Evolutionary conservation across 108 stramenopile genomes (phyloP), one percentile per base, ranked within the genome.

Genomic region (Skeletonema marinoi): DNA sequence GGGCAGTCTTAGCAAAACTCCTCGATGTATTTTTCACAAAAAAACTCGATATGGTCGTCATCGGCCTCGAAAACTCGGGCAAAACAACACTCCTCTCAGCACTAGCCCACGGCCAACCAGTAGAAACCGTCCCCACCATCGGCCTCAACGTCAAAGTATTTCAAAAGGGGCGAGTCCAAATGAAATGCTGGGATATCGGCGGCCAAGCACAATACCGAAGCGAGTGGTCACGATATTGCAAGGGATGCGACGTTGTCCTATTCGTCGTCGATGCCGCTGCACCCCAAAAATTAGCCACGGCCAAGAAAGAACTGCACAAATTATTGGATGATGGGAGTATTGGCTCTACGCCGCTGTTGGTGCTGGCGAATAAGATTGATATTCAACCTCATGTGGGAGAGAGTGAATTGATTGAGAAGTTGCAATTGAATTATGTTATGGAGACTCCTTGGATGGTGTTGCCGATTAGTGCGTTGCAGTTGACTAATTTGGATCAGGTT

Each of bases 161-260:
- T 66, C 89, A 94, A 70, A 93, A 93, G 76, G 94, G 94, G 13
- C 73, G 88, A 30, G 96, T 98, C 9, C 93, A 96, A 66, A 96
- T 98, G 96, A 98, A 98, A 85, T 97, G 96, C 84, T 98, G 98
- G 98, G 98, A 98, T 74, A 93, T 97, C 12, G 97, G 96, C 19
- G 98, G 98, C 4, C 95, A 96, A 81, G 92, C 93, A 32, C 92
- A 96, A 81, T 98, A 97, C 68, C 91, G 98, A 59, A 76, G 82
- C 31, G 98, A 98, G 83, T 98, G 98, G 98, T 83, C 84, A 36
- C 86, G 97, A 46, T 98, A 97, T 71, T 92, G 96, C 30, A 92
- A 92, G 51, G 98, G 97, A 32, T 97, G 97, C 73, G 95, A 98
- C 80, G 98, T 98, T 3, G 96, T 98, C 4, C 74, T 98, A 13